These are phyloP conservation scores for Monosporozyma servazzii DNA, from an alignment of 805 yeast genomes.

Conservation along the genomic window DNA sequence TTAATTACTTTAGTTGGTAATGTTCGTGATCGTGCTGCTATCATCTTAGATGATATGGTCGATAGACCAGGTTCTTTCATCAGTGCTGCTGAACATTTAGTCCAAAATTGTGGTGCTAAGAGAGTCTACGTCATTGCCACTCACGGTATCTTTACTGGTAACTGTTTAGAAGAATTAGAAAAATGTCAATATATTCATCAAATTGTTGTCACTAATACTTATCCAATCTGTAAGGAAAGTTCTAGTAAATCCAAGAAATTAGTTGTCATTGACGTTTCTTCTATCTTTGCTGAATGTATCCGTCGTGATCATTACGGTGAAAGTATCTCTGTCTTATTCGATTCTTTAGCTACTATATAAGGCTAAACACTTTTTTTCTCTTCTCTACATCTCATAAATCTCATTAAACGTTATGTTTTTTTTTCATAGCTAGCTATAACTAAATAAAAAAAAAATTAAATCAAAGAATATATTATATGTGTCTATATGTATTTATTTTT, in stretches of 20 bases:
- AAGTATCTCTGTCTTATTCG: constrained; percentile 86
- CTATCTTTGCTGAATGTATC: constrained; percentile 95
- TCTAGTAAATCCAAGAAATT: constrained; percentile 55
- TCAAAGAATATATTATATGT: not conserved
- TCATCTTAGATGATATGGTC: constrained; percentile 92
- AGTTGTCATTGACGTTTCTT: constrained; percentile 83
- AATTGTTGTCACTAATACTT: constrained; percentile 91
- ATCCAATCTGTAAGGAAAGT: constrained; percentile 68
- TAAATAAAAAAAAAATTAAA: not conserved
- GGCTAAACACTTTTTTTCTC: not conserved
- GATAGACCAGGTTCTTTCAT: constrained; percentile 91
- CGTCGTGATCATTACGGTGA: constrained; percentile 99
- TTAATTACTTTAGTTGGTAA: constrained; percentile 94
- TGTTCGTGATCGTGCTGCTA: constrained; percentile 84
- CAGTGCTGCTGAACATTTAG: constrained; percentile 96
- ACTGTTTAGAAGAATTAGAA: constrained; percentile 71
- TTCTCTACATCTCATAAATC: not conserved
- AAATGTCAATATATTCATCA: constrained; percentile 78
- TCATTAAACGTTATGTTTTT: not conserved
- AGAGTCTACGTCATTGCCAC: constrained; percentile 86
- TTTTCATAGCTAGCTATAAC: not conserved
- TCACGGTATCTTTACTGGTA: constrained; percentile 88
- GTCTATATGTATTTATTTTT: not conserved
- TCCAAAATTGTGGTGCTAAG: constrained; percentile 93
- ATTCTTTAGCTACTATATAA: constrained; percentile 56